Base-by-base conservation (phyloP, 148 eudicot genomes). In the Amaranthus hypochondriacus region DNA sequence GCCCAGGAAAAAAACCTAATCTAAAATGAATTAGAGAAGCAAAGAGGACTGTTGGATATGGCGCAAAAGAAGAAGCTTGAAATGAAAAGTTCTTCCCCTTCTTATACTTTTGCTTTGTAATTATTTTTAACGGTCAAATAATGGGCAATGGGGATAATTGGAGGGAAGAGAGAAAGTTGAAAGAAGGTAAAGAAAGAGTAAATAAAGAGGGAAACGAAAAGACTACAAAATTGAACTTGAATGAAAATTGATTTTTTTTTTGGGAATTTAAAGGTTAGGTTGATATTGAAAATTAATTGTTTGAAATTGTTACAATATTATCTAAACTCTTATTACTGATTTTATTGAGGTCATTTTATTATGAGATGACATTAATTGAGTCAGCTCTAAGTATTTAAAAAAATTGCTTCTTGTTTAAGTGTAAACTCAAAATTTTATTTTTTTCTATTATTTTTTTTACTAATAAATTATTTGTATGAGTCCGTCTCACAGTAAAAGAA, bases 1-100 rank as follows among this genome's bases (percentile, higher is more conserved):
- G 71, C 58, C 64, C 79, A 72, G 60, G n/a, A 2, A 48, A 56
- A 73, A 78, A 69, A 66, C 81, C 77, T 68, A 66, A 10, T 28
- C 11, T 7, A 48, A 48, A 3, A 66, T 56, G 39, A n/a, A 46
- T 65, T 60, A 28, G 12, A 6, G 52, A 11, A 14, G 21, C 39
- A 51, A 71, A 77, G 71, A 71, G 56, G 67, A 69, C 81, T 78
- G 28, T 1, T 74, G 56, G 62, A 53, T 47, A 66, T 8, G 49
- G 13, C 46, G 69, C 14, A 47, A 18, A 56, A 66, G 61, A 62
- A 47, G 48, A 52, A 76, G 48, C 51, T 68, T 70, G 62, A 69
- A 59, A 55, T 49, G 51, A 77, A 63, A 46, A 15, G 10, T 10
- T 47, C 21, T 43, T 48, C 13, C 50, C 72, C 54, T 46, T 53